Evolutionary conservation across 305 asterid genomes (phyloP), one percentile per base, ranked within the genome.

Genomic region (Fraxinus albicans): DNA sequence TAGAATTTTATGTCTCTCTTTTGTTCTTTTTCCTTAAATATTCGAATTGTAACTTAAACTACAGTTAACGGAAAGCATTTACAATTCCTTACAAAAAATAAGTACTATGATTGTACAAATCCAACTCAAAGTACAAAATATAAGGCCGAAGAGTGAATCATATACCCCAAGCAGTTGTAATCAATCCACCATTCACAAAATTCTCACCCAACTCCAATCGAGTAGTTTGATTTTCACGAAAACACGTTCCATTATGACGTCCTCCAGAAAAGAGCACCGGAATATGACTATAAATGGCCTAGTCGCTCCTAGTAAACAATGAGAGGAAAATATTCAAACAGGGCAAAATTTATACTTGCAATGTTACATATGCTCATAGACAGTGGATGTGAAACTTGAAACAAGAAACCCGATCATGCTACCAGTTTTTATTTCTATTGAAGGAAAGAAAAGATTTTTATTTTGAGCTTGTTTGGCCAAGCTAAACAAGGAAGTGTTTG

Each of bases 261-360:
- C 73, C 70, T 5, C 80, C 78, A 76, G 79, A 70, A 36, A 29
- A 15, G 33, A 47, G 83, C 44, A 60, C 67, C 23, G 27, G 38
- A 25, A 35, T 23, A 42, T 36, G 74, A 40, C 83, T 87, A 86
- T 44, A 83, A 63, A 23, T 78, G 86, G 73, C 89, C 90, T 25
- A 89, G 76, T 53, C 86, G 90, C 69, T 86, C 92, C 92, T 89
- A 86, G 70, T 40, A 58, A 84, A 40, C 74, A 12, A 79, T 21
- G 21, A 19, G 34, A 34, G 38, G 31, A 35, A 17, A 76, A 13
- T 60, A n/a, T 50, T 81, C 84, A 84, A 63, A 74, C 69, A 9
- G 36, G 23, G 85, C 4, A 50, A 79, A 40, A 53, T n/a, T 25
- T 8, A 53, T 25, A 15, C 42, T 15, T 19, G 21, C 15, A 73